A percentile compares a stretch with the other conserved stretches of the same genome.
These are phyloP conservation scores for Mycena galopus DNA, from an alignment of 768 basidiomycete genomes.

Conservation along the genomic window DNA sequence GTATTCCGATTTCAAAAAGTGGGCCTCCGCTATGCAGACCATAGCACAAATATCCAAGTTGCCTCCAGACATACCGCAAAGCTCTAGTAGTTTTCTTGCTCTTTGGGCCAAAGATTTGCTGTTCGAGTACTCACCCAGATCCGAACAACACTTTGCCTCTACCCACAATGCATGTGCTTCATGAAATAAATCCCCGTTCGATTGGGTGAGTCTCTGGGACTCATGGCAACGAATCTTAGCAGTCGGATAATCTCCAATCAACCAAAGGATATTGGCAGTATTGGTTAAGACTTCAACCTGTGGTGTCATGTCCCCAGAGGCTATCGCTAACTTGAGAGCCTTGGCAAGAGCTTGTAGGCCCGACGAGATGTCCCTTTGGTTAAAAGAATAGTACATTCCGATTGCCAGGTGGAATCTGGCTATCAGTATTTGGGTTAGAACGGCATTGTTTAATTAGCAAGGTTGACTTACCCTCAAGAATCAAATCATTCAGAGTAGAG, in stretches of 20 bases:
- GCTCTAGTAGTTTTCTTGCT: background rate
- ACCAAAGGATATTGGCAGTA: background rate
- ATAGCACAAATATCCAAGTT: background rate
- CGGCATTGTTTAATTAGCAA: background rate
- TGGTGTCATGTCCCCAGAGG: background rate
- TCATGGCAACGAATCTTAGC: background rate
- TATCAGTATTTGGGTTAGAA: background rate
- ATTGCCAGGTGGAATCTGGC: background rate
- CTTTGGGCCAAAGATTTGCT: background rate
- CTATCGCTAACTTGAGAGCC: background rate
- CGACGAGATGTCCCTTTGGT: background rate
- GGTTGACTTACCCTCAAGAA: background rate
- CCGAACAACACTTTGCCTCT: background rate
- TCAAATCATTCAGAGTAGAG: background rate
- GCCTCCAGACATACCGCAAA: background rate
- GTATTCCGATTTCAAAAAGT: too few relatives aligned
- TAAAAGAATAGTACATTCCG: background rate
- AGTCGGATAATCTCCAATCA: background rate
- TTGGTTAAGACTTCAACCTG: background rate
- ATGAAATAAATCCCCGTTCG: background rate
- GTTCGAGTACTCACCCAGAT: background rate
- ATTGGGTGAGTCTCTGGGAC: background rate
- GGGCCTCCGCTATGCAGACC: too few relatives aligned
- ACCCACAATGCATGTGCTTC: background rate
- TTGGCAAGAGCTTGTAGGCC: background rate